phyloP scores from a whole-genome alignment of 202 grass and related monocot genomes.

The Brachypodium distachyon region DNA sequence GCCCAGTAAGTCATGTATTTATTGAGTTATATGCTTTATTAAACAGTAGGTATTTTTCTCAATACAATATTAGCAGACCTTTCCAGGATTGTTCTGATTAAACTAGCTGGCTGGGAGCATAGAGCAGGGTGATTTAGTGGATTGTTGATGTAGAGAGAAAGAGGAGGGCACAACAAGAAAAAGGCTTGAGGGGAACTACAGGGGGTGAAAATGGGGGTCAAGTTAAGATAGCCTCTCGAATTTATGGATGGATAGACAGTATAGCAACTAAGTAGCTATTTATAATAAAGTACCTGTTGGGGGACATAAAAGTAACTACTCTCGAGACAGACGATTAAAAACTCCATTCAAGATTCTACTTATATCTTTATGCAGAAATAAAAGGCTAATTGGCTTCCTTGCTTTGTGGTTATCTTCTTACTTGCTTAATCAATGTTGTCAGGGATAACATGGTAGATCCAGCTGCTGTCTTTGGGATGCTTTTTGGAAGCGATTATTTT shows the following conservation, averaged over 20 bases:
- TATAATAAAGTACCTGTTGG: neutral
- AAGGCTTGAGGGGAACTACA: neutral
- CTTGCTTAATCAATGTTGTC: neutral
- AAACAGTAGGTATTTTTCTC: neutral
- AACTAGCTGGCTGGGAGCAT: neutral
- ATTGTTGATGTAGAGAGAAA: neutral
- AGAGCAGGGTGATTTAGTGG: neutral
- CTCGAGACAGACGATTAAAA: neutral
- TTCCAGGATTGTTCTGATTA: neutral
- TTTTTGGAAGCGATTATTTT: constrained; percentile 95
- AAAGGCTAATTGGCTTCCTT: neutral
- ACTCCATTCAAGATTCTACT: neutral
- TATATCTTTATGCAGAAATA: neutral
- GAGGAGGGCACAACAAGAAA: neutral
- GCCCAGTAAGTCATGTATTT: constrained; percentile 43
- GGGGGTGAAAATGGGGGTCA: neutral
- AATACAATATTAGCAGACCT: neutral
- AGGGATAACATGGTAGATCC: constrained; percentile 92
- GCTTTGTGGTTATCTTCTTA: neutral
- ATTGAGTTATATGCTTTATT: neutral
- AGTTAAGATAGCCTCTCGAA: neutral
- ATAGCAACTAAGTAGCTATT: neutral
- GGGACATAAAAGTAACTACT: neutral
- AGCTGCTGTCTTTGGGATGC: constrained; percentile 81
- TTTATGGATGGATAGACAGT: neutral